A percentile compares a stretch with the other conserved stretches of the same genome.
These are phyloP conservation scores for Aspergillus tanneri DNA, from an alignment of 2,329 filamentous ascomycete genomes.

Conservation along the genomic window DNA sequence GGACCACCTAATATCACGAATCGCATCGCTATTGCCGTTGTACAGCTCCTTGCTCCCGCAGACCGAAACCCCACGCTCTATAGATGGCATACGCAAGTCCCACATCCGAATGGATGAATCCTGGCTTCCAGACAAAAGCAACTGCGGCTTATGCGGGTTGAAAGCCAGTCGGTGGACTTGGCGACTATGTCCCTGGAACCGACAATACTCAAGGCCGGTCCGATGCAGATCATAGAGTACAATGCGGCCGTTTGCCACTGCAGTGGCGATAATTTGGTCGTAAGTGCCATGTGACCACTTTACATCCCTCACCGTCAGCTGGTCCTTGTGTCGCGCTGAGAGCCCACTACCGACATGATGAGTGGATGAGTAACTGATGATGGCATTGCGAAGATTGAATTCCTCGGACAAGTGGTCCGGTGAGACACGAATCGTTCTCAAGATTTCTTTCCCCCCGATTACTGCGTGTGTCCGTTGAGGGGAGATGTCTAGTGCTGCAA, in stretches of 20 bases:
- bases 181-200: constrained; percentile 63
- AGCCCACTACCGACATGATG: constrained; percentile 47
- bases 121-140: constrained; percentile 64
- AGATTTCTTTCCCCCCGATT: constrained; percentile 64
- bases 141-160: constrained; percentile 60
- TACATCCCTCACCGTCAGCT: constrained; percentile 63
- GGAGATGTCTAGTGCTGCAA: constrained; percentile 63
- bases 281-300: constrained; percentile 66
- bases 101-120: constrained; percentile 64
- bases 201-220: constrained; percentile 59
- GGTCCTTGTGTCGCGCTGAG: constrained; percentile 55
- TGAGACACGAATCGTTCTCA: constrained; percentile 63
- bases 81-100: constrained; percentile 58
- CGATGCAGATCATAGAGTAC: constrained; percentile 64
- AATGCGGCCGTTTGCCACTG: constrained; percentile 64
- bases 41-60: constrained; percentile 57
- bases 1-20: constrained; percentile 65
- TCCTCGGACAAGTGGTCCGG: constrained; percentile 60
- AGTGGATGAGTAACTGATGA: constrained; percentile 57
- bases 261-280: constrained; percentile 61
- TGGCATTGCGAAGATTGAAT: constrained; percentile 61
- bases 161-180: constrained; percentile 66
- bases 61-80: constrained; percentile 50
- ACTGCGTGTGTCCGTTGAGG: constrained; percentile 63
- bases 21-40: constrained; percentile 58